These are phyloP conservation scores for Colletotrichum musae DNA, from an alignment of 2,329 filamentous ascomycete species.

Conservation along the genomic window DNA sequence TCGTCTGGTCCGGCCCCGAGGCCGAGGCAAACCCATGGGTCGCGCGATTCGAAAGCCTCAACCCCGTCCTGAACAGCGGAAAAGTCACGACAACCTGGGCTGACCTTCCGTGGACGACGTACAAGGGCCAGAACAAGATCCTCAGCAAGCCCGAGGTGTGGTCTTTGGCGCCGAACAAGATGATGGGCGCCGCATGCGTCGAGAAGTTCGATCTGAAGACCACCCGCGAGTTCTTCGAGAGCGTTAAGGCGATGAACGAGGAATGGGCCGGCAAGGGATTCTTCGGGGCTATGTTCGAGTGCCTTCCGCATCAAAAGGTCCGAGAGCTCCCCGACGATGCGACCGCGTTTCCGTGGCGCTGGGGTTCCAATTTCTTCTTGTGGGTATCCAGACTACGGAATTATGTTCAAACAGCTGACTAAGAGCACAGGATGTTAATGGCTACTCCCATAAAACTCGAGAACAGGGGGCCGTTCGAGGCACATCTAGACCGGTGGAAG, in stretches of 20 bases:
- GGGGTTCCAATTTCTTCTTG: conserved; percentile 36
- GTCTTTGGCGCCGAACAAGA: conserved; percentile 35
- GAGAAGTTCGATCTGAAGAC: conserved; percentile 30
- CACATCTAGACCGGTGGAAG: conserved; percentile 54
- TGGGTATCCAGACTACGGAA: not conserved
- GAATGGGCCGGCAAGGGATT: conserved; percentile 33
- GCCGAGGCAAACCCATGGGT: conserved; percentile 24
- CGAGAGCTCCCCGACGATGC: conserved; percentile 22
- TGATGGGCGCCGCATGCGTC: conserved; percentile 36
- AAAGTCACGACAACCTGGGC: conserved; percentile 24
- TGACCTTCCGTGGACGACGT: conserved; percentile 31
- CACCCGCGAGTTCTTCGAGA: conserved; percentile 22
- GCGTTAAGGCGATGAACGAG: conserved; percentile 29
- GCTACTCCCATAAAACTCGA: conserved; percentile 50
- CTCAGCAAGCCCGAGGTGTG: conserved; percentile 35
- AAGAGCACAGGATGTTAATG: conserved; percentile 47
- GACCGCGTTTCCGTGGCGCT: conserved; percentile 33
- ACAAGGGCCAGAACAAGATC: conserved; percentile 32
- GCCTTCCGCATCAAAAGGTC: conserved; percentile 33
- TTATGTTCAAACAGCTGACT: not conserved
- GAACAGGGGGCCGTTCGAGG: conserved; percentile 51
- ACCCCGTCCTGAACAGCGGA: conserved; percentile 13
- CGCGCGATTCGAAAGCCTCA: conserved; percentile 6
- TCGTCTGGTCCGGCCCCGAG: conserved; percentile 30
- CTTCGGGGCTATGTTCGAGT: conserved; percentile 36